Evolutionary conservation across 2,329 filamentous ascomycete genomes (phyloP).

Genomic region (Rhynchosporium graminicola): DNA sequence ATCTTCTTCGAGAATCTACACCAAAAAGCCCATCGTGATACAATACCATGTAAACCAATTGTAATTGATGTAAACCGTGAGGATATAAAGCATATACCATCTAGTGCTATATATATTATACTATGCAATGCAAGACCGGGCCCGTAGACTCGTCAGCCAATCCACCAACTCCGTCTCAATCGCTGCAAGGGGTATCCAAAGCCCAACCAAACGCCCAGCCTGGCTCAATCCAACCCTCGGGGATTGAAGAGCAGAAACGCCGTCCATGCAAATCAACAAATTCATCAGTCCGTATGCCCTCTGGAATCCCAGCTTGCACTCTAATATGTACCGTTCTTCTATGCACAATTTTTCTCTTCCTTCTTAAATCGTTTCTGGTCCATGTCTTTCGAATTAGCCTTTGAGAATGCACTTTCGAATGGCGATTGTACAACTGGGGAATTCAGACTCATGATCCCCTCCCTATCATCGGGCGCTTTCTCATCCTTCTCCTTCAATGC

Average conservation of each 20-base stretch:
- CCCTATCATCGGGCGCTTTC: slow-evolving; percentile 5
- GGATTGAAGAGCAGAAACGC: slow-evolving; percentile 6
- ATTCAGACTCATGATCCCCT: background rate
- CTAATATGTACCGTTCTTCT: background rate
- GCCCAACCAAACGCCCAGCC: background rate
- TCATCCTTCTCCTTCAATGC: slow-evolving; percentile 10
- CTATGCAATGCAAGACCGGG: slow-evolving; percentile 26
- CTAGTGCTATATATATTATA: slow-evolving; percentile 1
- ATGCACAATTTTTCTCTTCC: background rate
- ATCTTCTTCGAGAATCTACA: too few relatives aligned
- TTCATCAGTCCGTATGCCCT: background rate
- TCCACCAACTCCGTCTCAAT: background rate
- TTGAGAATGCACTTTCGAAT: background rate
- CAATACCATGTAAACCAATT: too few relatives aligned
- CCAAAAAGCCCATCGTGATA: too few relatives aligned
- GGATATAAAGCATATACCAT: background rate
- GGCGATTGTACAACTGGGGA: background rate
- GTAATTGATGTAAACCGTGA: too few relatives aligned
- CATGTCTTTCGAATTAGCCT: background rate
- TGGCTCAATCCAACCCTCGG: background rate
- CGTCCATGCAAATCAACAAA: background rate
- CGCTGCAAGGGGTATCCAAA: background rate
- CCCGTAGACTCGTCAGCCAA: slow-evolving; percentile 33
- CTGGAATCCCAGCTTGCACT: background rate
- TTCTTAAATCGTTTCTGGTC: slow-evolving; percentile 6